Evolutionary conservation across 768 basidiomycete genomes (phyloP), one percentile per base, ranked within the genome.

Genomic region (Pleurotus cornucopiae): DNA sequence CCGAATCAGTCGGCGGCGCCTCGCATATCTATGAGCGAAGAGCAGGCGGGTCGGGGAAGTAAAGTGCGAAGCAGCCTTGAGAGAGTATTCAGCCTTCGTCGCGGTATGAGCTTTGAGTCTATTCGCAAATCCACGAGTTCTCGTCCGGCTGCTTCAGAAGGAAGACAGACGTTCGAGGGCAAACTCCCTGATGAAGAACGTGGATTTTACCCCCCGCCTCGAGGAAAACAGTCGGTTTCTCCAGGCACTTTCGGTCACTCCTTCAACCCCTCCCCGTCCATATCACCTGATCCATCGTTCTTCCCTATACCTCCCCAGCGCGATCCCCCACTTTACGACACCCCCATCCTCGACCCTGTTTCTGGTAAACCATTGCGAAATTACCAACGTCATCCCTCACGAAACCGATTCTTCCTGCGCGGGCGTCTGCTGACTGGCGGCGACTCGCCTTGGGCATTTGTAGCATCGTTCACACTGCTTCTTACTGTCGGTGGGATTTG

Each of bases 381-480:
- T 52, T 86, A 87, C 68, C 72, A 85, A 60, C 68, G 76, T 16
- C 84, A 91, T 65, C 82, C 85, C 1, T 90, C 90, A 2, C 75
- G 83, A 55, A 94, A 93, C 70, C 74, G 73, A 41, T 96, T 93
- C 71, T 87, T 88, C 66, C 73, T 88, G 54, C 60, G 75, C 1
- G 94, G 95, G 0, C 81, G 75, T 56, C 58, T 94, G 7, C 69
- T 98, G 61, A 91, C 88, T 0, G 94, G 94, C 5, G 92, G 92
- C 1, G 96, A 98, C 71, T 81, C 83, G 16, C 87, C 88, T 0
- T 85, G 83, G 75, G 92, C 95, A 4, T 91, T 98, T 61, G 63
- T 91, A 2, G 79, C 76, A 0, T 82, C 82, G 5, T 71, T 95
- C 48, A 65, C 68, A 1, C 54, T 96, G 18, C 72, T 88, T 23